Evolutionary conservation across 2,329 filamentous ascomycete genomes (phyloP).

Genomic region (Furcasterigmium sp.): DNA sequence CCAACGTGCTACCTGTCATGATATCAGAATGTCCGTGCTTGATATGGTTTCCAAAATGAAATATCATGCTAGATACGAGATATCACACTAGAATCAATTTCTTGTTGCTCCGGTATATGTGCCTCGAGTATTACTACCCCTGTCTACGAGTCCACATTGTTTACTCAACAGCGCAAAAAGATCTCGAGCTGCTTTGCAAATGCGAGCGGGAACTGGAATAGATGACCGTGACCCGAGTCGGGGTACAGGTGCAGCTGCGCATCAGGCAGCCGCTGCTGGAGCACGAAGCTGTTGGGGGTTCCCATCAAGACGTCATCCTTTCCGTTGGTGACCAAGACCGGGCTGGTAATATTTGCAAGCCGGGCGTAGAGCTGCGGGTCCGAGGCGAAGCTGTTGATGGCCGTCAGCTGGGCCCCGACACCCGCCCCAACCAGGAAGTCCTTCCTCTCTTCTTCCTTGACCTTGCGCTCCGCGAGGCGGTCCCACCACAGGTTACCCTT

Average conservation of each 20-base stretch:
- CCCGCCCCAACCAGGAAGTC: background rate
- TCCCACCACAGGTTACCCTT: background rate
- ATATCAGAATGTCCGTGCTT: too few species aligned
- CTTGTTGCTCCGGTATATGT: too few species aligned
- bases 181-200: background rate
- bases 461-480: background rate
- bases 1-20: too few species aligned
- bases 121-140: too few species aligned
- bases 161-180: background rate
- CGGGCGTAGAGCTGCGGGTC: background rate
- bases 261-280: conserved; percentile 6
- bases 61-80: too few species aligned
- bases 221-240: conserved; percentile 28
- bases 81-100: too few species aligned
- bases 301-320: background rate
- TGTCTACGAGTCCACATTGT: too few species aligned
- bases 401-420: background rate
- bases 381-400: background rate
- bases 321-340: background rate
- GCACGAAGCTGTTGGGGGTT: background rate
- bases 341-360: background rate
- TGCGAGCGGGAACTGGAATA: conserved; percentile 20
- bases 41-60: too few species aligned
- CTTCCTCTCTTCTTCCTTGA: background rate
- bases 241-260: conserved; percentile 28